Percentiles rank a stretch among this genome's conserved stretches.
phyloP scores from a whole-genome alignment of 345 rosid genomes.

The Lumnitzera littorea region DNA sequence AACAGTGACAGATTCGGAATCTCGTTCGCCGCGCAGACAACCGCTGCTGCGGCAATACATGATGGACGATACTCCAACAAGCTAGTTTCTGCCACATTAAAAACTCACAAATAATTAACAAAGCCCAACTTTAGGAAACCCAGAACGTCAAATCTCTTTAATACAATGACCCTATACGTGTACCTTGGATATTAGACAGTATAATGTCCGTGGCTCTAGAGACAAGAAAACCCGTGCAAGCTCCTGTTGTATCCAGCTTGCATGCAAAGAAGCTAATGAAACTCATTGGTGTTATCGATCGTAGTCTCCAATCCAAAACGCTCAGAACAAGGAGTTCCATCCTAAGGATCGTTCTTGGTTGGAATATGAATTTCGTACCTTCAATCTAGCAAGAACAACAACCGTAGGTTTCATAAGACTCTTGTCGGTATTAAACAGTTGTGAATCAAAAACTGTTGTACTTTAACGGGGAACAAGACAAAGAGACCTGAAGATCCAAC shows the following conservation, averaged over 20 bases:
- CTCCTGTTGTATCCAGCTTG: constrained; percentile 71
- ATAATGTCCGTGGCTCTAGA: constrained; percentile 71
- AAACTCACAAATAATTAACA: neutral
- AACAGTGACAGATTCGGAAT: constrained; percentile 64
- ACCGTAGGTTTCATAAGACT: neutral
- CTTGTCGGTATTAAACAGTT: neutral
- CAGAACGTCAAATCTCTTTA: neutral
- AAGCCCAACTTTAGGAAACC: neutral
- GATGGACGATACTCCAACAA: constrained; percentile 85
- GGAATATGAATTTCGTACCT: constrained; percentile 68
- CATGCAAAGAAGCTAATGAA: constrained; percentile 82
- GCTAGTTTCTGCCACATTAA: constrained; percentile 61
- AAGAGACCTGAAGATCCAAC: constrained; percentile 73
- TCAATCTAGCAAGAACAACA: constrained; percentile 35
- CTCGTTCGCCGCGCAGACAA: constrained; percentile 75
- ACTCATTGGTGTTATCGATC: constrained; percentile 84
- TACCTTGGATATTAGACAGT: constrained; percentile 81
- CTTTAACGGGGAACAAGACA: neutral
- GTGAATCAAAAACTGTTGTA: neutral
- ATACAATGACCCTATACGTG: neutral
- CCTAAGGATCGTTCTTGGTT: constrained; percentile 72
- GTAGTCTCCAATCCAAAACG: constrained; percentile 86
- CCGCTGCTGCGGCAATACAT: constrained; percentile 88
- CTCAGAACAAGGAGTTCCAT: constrained; percentile 88
- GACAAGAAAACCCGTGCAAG: constrained; percentile 45